Evolutionary conservation across 768 basidiomycete genomes (phyloP).

Genomic region (Dioszegia hungarica): DNA sequence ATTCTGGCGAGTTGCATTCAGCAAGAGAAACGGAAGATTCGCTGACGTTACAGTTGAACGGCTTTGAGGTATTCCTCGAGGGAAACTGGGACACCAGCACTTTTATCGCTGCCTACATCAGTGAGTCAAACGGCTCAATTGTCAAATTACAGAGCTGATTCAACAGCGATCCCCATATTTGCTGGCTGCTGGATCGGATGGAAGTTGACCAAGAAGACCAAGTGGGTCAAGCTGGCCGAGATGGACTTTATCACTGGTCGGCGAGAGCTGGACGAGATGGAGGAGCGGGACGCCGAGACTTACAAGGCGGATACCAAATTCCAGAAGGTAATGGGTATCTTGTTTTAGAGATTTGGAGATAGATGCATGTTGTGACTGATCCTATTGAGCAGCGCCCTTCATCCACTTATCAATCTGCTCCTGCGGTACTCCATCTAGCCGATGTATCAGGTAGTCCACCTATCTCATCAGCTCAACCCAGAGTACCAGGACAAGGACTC

Average conservation of each 20-base stretch:
- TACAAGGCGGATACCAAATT: conserved; percentile 28
- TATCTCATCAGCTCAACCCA: conserved; percentile 42
- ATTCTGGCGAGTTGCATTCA: conserved; percentile 19
- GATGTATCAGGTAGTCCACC: conserved; percentile 91
- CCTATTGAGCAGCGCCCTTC: too few species aligned
- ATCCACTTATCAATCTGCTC: conserved; percentile 69
- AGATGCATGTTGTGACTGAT: conserved; percentile 52
- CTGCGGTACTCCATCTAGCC: conserved; percentile 77
- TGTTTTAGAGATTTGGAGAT: conserved; percentile 50
- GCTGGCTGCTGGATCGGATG: conserved; percentile 43
- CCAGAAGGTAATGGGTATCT: conserved; percentile 26
- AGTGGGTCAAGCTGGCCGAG: conserved; percentile 34
- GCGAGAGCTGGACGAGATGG: conserved; percentile 46
- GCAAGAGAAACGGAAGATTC: not conserved
- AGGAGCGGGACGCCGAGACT: conserved; percentile 29
- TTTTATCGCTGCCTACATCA: conserved; percentile 49
- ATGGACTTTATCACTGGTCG: conserved; percentile 49
- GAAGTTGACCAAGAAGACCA: conserved; percentile 48
- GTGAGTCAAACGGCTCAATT: conserved; percentile 2
- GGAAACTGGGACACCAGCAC: conserved; percentile 46
- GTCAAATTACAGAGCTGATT: not conserved
- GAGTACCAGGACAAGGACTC: conserved; percentile 26
- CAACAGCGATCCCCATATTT: conserved; percentile 47
- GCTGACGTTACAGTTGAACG: conserved; percentile 5
- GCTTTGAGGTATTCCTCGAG: conserved; percentile 23